phyloP scores from a whole-genome alignment of 768 basidiomycete genomes.

The Hericium rajendrae region DNA sequence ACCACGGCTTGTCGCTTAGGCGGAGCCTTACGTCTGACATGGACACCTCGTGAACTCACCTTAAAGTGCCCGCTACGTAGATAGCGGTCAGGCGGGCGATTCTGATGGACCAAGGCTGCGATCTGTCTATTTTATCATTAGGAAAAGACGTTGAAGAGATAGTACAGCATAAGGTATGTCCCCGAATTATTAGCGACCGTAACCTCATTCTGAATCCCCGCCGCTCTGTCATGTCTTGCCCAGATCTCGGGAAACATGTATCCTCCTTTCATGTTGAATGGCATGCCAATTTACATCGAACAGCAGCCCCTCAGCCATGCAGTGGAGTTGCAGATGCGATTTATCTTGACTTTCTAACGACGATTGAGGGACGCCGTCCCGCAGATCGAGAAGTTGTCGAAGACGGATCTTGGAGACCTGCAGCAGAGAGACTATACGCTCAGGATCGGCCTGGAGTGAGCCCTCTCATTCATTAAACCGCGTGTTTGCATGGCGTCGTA shows the following conservation, averaged over 20 bases:
- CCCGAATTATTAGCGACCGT: no score
- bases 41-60: no score
- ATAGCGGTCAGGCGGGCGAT: no score
- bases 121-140: no score
- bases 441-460: conserved; percentile 1
- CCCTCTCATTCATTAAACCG: not conserved
- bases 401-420: not conserved
- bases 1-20: no score
- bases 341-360: not conserved
- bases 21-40: not conserved
- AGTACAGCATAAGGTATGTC: not conserved
- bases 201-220: no score
- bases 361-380: not conserved
- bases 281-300: not conserved
- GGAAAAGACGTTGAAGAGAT: no score
- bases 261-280: not conserved
- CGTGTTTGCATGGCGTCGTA: no score
- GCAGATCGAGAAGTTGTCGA: not conserved
- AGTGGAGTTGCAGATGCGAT: not conserved
- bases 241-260: conserved; percentile 2
- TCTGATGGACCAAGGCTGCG: no score
- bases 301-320: not conserved
- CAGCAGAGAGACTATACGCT: not conserved
- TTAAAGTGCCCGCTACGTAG: no score
- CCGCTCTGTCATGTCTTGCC: not conserved